Evolutionary conservation across 495 filamentous ascomycete species (phyloP), one percentile per base, ranked within the genome.

Genomic region (Cercophora scortea): DNA sequence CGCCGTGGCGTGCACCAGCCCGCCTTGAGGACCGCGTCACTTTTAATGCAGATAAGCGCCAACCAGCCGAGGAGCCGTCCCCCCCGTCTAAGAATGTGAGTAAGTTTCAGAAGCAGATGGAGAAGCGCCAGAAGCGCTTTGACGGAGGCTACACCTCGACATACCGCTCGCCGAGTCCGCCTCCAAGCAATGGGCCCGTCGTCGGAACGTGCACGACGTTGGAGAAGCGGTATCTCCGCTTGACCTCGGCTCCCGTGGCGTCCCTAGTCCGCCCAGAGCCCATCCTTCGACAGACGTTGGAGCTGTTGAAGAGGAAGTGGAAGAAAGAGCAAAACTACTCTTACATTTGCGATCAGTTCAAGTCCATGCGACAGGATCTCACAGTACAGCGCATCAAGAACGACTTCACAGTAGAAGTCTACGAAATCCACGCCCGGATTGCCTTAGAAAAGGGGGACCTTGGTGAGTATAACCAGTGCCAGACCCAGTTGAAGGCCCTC

Each of bases 401-500:
- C 62, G 87, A 93, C 45, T 96, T 97, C 67, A 96, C 91, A 6
- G 90, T 96, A 49, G 83, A 77, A 53, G 93, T 96, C 45, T 99
- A 99, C 69, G 93, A 99, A 76, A 90, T 91, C 53, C 94, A 99
- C 73, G 94, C 92, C 48, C 85, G 93, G 41, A 97, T 99, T 73
- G 93, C 93, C 55, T 75, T 99, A 66, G 93, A 99, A 77, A 96
- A 94, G 80, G 90, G 87, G 67, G 93, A 99, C 78, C 80, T 96
- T 75, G 92, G 93, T 99, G 93, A 99, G 93, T 99, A 97, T 90
- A 99, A 99, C 78, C 93, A 99, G 81, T 99, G 93, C 70, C 94
- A 97, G 76, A 96, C 93, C 54, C 93, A 97, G 74, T 80, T 99
- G 63, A 86, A 88, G 63, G 88, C 85, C 51, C 76, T 99, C 59